Percentiles rank a stretch among this genome's conserved stretches.
phyloP scores from a whole-genome alignment of 345 rosid genomes.

The Arabis alpina region DNA sequence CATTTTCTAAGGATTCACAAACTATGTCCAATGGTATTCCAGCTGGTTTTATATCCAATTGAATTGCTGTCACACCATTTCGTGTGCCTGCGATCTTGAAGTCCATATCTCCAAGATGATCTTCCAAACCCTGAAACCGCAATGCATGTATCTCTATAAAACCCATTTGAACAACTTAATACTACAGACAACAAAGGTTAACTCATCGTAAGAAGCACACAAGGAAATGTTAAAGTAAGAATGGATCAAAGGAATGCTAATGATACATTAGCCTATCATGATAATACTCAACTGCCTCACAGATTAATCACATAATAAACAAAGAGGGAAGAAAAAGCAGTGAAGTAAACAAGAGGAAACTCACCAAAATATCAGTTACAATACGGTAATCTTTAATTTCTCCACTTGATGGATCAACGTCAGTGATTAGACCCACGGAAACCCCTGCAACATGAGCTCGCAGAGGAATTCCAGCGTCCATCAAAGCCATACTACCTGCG shows the following conservation, averaged over 20 bases:
- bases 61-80: slow-evolving; percentile 88
- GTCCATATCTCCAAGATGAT: slow-evolving; percentile 99
- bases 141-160: slow-evolving; percentile 3
- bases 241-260: background rate
- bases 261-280: background rate
- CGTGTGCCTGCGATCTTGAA: slow-evolving; percentile 97
- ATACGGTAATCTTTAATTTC: slow-evolving; percentile 80
- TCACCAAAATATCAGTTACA: slow-evolving; percentile 90
- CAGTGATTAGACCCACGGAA: slow-evolving; percentile 93
- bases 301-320: slow-evolving; percentile 8
- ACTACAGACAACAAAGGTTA: background rate
- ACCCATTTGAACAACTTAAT: slow-evolving; percentile 10
- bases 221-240: background rate
- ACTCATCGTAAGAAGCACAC: background rate
- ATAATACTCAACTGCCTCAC: slow-evolving; percentile 4
- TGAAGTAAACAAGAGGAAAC: slow-evolving; percentile 28
- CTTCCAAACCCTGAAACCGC: slow-evolving; percentile 81
- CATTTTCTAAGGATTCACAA: slow-evolving; percentile 85
- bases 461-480: slow-evolving; percentile 95
- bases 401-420: slow-evolving; percentile 73
- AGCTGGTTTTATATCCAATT: slow-evolving; percentile 97
- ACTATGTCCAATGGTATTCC: slow-evolving; percentile 95
- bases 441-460: slow-evolving; percentile 95
- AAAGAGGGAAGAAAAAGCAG: slow-evolving; percentile 14
- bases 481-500: slow-evolving; percentile 96